Conservation (phyloP, 768 basidiomycete species). For the Boletus pseudo-olivaceus region DNA sequence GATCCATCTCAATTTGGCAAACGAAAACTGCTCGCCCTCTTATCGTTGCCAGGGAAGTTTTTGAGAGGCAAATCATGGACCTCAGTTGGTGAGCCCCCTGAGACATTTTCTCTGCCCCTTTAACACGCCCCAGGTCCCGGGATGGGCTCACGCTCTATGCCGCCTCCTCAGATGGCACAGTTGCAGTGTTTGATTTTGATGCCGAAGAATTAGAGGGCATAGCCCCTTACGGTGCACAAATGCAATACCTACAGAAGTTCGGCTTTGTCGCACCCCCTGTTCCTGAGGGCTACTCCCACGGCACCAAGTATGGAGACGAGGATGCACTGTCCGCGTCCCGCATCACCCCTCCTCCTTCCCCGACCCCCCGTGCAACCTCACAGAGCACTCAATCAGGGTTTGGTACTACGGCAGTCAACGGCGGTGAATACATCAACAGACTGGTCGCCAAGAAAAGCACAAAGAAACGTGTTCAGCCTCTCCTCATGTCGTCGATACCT, state of each 20-base stretch:
- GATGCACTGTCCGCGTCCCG: slow-evolving; percentile 24
- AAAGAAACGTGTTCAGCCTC: slow-evolving; percentile 63
- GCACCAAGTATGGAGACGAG: slow-evolving; percentile 19
- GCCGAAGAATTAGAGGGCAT: slow-evolving; percentile 78
- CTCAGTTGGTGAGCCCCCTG: slow-evolving; percentile 75
- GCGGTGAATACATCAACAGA: slow-evolving; percentile 63
- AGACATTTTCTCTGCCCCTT: not conserved
- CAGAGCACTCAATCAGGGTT: slow-evolving; percentile 40
- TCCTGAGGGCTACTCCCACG: slow-evolving; percentile 70
- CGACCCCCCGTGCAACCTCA: slow-evolving; percentile 31
- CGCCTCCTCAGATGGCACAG: slow-evolving; percentile 92
- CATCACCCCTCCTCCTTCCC: slow-evolving; percentile 52
- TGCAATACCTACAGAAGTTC: slow-evolving; percentile 79
- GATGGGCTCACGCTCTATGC: slow-evolving; percentile 93
- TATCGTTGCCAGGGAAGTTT: slow-evolving; percentile 91
- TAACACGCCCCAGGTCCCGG: slow-evolving; percentile 62
- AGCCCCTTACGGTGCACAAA: slow-evolving; percentile 67
- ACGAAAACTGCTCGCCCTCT: slow-evolving; percentile 88
- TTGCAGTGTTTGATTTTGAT: slow-evolving; percentile 85
- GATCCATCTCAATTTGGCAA: slow-evolving; percentile 94
- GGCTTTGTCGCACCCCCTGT: slow-evolving; percentile 66
- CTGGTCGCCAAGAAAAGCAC: slow-evolving; percentile 71
- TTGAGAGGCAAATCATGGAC: slow-evolving; percentile 93
- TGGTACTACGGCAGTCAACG: slow-evolving; percentile 34
- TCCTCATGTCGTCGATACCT: slow-evolving; percentile 37